phyloP scores from a whole-genome alignment of 164 flowering plant species.

The Paratinospora sagittata region DNA sequence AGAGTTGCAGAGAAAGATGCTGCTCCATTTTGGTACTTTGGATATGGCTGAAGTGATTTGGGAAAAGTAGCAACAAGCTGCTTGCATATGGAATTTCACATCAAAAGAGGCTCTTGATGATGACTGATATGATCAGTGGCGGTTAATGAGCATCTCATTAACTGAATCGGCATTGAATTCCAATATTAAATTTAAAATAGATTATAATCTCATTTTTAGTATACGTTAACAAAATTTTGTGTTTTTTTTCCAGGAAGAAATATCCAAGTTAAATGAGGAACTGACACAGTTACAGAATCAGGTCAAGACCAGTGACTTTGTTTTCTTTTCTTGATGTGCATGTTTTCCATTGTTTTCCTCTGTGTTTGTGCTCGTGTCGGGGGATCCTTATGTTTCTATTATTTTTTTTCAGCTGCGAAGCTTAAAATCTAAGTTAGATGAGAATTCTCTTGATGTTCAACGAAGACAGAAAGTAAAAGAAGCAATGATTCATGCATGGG shows the following conservation, averaged over 20 bases:
- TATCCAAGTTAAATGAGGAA: constrained; percentile 46
- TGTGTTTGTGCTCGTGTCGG: not conserved
- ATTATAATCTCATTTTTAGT: not conserved
- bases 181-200: not conserved
- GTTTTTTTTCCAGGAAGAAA: constrained; percentile 44
- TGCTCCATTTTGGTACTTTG: not conserved
- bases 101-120: not conserved
- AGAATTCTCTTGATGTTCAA: constrained; percentile 33
- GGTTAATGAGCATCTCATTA: not conserved
- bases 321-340: not conserved
- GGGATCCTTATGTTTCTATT: not conserved
- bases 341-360: not conserved
- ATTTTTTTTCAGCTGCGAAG: constrained; percentile 52
- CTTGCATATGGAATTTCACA: not conserved
- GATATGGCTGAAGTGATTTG: not conserved
- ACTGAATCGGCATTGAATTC: not conserved
- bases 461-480: constrained; percentile 88
- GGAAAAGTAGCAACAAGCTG: not conserved
- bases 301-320: constrained; percentile 28
- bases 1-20: not conserved
- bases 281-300: constrained; percentile 32
- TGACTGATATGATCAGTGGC: not conserved
- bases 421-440: constrained; percentile 25
- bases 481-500: constrained; percentile 99
- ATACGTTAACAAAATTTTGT: not conserved